Evolutionary conservation across 164 flowering plant species (phyloP), one percentile per base, ranked within the genome.

Genomic region (Kingdonia uniflora): DNA sequence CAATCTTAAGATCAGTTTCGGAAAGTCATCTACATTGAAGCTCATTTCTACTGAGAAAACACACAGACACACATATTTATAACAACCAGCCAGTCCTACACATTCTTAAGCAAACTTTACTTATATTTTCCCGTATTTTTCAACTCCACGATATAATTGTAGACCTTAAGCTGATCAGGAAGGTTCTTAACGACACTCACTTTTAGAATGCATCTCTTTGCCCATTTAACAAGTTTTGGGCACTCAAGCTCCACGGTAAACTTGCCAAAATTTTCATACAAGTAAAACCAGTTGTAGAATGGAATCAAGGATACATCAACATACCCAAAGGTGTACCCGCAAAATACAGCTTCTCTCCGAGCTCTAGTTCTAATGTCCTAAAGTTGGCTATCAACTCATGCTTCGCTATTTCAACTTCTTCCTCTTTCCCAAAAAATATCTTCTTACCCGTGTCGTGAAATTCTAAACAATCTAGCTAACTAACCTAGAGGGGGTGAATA

Each of bases 111-210:
- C 35, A 29, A 29, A 29, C 35, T 29, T 8, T 29, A 29, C 8
- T 29, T 29, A 29, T 29, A 29, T 29, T 29, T 4, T 4, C 8
- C 35, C 35, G 35, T 8, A 29, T 29, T 29, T 29, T 29, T 29
- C 35, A 29, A 8, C 35, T 29, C 35, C 51, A 21, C 1, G 2
- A 21, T 14, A 48, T 19, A 11, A 19, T 21, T 21, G 14, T 48
- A 48, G 24, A 48, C 26, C 8, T 48, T 16, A 14, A 5, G 29
- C 15, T 14, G 26, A 14, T 48, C 8, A 6, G 51, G 51, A 21
- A 48, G 19, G 19, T 2, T 23, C 51, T 48, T 48, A 21, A 14
- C 11, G 22, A 48, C 51, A 48, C 51, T 48, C 51, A 1, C 51
- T 22, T 48, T 48, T 21, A 14, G 20, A 19, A 48, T 19, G 26